Evolutionary conservation across 495 filamentous ascomycete species (phyloP).

Genomic region (Trichoderma erinaceum): DNA sequence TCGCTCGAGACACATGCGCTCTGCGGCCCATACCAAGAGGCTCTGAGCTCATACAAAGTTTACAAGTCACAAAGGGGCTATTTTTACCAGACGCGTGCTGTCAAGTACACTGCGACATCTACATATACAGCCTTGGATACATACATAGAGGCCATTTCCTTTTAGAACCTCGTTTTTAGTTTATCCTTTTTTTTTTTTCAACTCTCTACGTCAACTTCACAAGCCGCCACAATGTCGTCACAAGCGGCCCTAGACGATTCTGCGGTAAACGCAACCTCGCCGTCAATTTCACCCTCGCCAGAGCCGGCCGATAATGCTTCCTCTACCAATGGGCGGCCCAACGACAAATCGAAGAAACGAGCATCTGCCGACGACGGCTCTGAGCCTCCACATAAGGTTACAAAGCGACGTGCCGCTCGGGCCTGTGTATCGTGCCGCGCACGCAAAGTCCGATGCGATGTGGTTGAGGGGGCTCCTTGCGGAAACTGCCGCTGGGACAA

Average conservation of each 20-base stretch:
- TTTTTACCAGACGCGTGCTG: background rate
- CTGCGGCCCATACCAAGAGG: background rate
- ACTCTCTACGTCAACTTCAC: background rate
- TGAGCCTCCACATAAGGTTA: slow-evolving; percentile 30
- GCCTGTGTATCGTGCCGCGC: slow-evolving; percentile 82
- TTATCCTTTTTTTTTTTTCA: background rate
- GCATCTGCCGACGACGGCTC: slow-evolving; percentile 16
- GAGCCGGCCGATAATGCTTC: background rate
- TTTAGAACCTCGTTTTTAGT: too few species aligned
- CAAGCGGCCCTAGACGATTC: slow-evolving; percentile 10
- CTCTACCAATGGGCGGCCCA: background rate
- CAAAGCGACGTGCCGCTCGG: slow-evolving; percentile 76
- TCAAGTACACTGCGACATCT: background rate
- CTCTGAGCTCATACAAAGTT: background rate
- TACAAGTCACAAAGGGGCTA: background rate
- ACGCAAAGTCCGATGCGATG: slow-evolving; percentile 91
- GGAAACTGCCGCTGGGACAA: slow-evolving; percentile 85
- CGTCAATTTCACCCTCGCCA: slow-evolving; percentile 4
- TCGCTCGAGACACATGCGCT: background rate
- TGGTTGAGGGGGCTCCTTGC: slow-evolving; percentile 81
- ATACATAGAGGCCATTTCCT: background rate
- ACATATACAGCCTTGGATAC: background rate
- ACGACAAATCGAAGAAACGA: slow-evolving; percentile 30
- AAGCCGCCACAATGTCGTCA: slow-evolving; percentile 6
- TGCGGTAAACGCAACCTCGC: background rate